phyloP scores from a whole-genome alignment of 495 filamentous ascomycete species.

The Astrothelium subdiscretum region DNA sequence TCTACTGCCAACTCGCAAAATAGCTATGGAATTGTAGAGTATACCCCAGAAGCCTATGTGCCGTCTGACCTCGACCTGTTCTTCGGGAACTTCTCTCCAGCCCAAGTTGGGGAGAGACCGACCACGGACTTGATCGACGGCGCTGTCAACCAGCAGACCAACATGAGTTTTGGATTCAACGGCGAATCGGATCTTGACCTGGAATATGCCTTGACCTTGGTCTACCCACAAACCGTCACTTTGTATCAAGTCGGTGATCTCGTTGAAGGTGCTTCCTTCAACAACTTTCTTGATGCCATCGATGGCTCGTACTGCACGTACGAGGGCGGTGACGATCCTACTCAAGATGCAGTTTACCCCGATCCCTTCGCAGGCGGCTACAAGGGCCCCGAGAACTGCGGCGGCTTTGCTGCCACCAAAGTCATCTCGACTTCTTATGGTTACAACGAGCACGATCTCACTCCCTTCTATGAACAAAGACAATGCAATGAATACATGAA shows the following conservation, averaged over 20 bases:
- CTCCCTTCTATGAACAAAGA: conserved; percentile 40
- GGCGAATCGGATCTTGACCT: conserved; percentile 29
- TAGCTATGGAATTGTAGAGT: conserved; percentile 37
- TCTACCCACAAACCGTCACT: conserved; percentile 31
- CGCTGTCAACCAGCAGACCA: conserved; percentile 11
- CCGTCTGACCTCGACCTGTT: conserved; percentile 21
- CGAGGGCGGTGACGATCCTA: conserved; percentile 29
- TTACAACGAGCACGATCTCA: conserved; percentile 39
- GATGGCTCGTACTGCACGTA: conserved; percentile 33
- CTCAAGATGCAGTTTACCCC: conserved; percentile 30
- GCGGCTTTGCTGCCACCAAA: conserved; percentile 43
- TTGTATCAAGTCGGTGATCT: conserved; percentile 32
- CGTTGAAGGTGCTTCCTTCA: conserved; percentile 24
- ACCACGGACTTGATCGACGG: conserved; percentile 15
- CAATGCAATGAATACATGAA: conserved; percentile 58
- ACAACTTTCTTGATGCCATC: conserved; percentile 37
- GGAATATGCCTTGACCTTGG: conserved; percentile 26
- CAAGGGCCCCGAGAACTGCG: conserved; percentile 31
- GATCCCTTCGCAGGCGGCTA: conserved; percentile 33
- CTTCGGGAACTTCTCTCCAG: conserved; percentile 12
- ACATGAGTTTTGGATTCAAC: conserved; percentile 21
- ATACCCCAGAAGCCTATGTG: conserved; percentile 8
- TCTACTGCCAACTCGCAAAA: conserved; percentile 31
- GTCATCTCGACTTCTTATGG: conserved; percentile 52
- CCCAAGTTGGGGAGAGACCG: conserved; percentile 6